Conservation (phyloP, 106 monocot species). For the Dendrobium nobile region DNA sequence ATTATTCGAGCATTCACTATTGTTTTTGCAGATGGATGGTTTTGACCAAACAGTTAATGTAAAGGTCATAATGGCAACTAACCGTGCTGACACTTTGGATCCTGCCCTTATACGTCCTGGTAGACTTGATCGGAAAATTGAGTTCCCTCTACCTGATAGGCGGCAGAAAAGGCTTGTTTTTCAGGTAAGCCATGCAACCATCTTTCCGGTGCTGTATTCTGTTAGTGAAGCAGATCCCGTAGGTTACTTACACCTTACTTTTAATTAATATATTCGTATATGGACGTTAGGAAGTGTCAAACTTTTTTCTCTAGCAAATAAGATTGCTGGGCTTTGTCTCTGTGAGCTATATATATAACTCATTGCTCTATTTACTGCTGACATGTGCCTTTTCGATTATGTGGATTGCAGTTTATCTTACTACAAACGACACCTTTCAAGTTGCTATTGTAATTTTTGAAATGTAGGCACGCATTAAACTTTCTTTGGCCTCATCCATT, state of each 20-base stretch:
- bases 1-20: background rate
- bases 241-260: background rate
- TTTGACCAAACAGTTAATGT: conserved; percentile 98
- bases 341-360: too few relatives aligned
- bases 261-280: background rate
- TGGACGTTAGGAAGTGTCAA: too few relatives aligned
- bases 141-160: conserved; percentile 89
- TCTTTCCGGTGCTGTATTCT: background rate
- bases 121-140: conserved; percentile 92
- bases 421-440: background rate
- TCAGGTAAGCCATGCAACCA: conserved; percentile 38
- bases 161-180: conserved; percentile 90
- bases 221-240: too few relatives aligned
- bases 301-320: too few relatives aligned
- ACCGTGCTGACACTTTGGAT: conserved; percentile 91
- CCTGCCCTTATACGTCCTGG: conserved; percentile 96
- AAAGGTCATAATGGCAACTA: conserved; percentile 99
- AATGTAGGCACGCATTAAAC: background rate
- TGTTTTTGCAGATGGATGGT: conserved; percentile 82
- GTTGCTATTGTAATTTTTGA: background rate
- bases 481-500: background rate
- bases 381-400: background rate
- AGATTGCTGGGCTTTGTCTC: too few relatives aligned
- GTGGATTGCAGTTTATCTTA: background rate
- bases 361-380: background rate